Conservation (phyloP, 257 asterid species). For the Voacanga thouarsii region DNA sequence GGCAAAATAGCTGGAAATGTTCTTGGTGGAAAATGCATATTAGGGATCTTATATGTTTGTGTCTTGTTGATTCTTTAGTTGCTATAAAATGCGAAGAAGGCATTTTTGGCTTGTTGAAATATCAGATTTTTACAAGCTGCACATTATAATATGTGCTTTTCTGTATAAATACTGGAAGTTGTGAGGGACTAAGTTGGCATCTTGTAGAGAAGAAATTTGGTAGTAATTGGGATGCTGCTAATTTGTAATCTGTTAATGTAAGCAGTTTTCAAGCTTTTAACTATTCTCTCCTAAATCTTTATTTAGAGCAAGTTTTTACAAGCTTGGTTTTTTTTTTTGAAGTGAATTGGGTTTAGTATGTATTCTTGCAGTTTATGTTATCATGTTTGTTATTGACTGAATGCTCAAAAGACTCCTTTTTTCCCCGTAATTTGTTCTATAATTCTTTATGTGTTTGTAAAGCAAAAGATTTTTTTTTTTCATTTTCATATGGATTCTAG, state of each 20-base stretch:
- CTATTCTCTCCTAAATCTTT: neutral
- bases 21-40: neutral
- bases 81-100: neutral
- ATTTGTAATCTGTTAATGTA: neutral
- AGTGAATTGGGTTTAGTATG: neutral
- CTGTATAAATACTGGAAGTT: neutral
- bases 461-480: too few relatives aligned
- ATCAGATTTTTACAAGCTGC: neutral
- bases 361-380: neutral
- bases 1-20: neutral
- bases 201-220: conserved; percentile 1
- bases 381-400: neutral
- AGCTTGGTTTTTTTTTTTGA: too few relatives aligned
- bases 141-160: neutral
- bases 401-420: neutral
- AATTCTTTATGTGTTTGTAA: neutral
- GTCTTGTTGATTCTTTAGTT: neutral
- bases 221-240: neutral
- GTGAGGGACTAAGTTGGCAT: neutral
- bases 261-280: neutral
- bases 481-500: neutral
- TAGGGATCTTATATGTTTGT: neutral
- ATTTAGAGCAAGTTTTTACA: neutral
- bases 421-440: neutral
- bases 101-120: neutral